Evolutionary conservation across 208 protist genomes (phyloP).

Genomic region (Trypanosoma rangeli): DNA sequence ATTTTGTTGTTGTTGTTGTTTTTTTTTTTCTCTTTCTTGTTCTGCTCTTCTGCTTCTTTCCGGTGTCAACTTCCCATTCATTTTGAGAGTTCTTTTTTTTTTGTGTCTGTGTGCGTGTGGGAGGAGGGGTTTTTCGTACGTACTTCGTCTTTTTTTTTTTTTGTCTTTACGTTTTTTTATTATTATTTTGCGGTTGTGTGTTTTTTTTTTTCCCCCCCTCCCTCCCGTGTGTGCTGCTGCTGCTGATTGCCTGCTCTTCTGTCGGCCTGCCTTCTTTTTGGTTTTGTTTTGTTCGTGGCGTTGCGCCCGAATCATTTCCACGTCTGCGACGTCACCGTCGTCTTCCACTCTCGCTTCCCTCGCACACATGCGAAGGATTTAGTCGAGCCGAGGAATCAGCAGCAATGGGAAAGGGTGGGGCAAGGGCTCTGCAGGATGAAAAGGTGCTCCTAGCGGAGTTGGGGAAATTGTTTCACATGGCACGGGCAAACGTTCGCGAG

Average conservation of each 20-base stretch:
- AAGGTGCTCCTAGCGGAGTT: conserved; percentile 59
- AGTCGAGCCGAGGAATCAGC: background rate
- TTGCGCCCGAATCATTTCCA: no score
- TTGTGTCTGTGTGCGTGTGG: background rate
- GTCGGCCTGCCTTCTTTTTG: no score
- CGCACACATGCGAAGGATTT: background rate
- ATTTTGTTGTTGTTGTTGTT: conserved; percentile 1
- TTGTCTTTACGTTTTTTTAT: no score
- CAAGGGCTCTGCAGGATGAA: conserved; percentile 49
- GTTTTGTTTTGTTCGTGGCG: no score
- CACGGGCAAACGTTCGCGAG: conserved; percentile 60
- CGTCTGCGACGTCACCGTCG: no score
- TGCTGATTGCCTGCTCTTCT: no score
- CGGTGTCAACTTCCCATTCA: no score
- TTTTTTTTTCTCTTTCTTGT: conserved; percentile 2
- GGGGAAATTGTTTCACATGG: conserved; percentile 61
- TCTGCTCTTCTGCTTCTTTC: background rate
- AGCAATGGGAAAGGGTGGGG: conserved; percentile 18
- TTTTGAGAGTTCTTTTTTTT: background rate
- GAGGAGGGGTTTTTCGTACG: background rate
- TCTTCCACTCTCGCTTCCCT: no score
- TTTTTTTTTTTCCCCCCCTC: no score
- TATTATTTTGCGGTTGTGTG: no score
- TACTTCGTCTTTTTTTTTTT: conserved; percentile 6
- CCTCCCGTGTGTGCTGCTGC: no score